Evolutionary conservation across 2,329 filamentous ascomycete genomes (phyloP), one percentile per base, ranked within the genome.

Genomic region (Onygenales sp.): DNA sequence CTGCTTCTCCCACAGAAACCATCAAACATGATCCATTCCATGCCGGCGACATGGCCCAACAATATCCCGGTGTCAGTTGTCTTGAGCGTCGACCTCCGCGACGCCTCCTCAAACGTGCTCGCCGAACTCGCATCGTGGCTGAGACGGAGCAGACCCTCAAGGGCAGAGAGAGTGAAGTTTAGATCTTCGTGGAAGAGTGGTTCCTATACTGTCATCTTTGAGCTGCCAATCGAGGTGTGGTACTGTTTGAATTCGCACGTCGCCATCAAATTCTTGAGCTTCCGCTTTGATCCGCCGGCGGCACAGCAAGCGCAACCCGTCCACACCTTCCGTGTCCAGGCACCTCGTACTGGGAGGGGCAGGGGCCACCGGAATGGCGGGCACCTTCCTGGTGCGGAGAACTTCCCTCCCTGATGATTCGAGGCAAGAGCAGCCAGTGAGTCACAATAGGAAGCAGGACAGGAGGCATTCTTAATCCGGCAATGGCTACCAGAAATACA

Each of bases 181-280:
- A 11, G 21, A 13, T 42, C 32, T 10, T 33, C 4, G 10, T 38
- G 41, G 50, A 32, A 36, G 9, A 52, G 38, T 36, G 31, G 5
- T 17, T 52, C 50, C 39, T 45, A 32, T 5, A 52, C 14, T n/a
- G 8, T 52, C 8, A 38, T 52, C n/a, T 52, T 52, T 27, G 50
- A 52, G 39, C 5, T 52, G 10, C 50, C 50, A 13, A 2, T 52
- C n/a, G 50, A 52, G 41, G 50, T 45, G 8, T 52, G 50, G 50
- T 52, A 52, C 42, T 52, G 50, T 35, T 45, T 52, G 17, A 27
- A 13, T 14, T n/a, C 39, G 21, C n/a, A 52, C 33, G 39, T 14
- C 9, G 50, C 50, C 9, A 43, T 52, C 35, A 27, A 14, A 14
- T 44, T 45, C 17, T 1, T 43, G 1, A 35, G 32, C 42, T 52